These are phyloP conservation scores for Sporobolomyces phaffii DNA, from an alignment of 768 basidiomycete genomes.

Conservation along the genomic window DNA sequence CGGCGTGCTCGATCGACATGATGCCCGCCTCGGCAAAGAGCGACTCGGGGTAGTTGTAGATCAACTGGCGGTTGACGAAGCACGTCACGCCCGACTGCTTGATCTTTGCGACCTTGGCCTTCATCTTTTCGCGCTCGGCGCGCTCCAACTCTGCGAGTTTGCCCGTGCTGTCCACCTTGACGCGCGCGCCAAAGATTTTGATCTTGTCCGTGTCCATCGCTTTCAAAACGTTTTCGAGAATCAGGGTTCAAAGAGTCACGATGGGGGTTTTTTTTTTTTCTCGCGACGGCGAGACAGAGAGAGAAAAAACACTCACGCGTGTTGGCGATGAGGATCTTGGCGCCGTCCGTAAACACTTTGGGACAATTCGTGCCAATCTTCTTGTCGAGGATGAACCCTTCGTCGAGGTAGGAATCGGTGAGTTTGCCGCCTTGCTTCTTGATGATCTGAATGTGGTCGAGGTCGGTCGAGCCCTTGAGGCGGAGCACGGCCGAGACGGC, in stretches of 20 bases:
- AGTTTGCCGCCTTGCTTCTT: conserved; percentile 99
- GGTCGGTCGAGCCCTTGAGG: conserved; percentile 89
- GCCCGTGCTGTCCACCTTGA: conserved; percentile 91
- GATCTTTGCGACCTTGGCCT: conserved; percentile 90
- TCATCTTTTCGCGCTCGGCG: conserved; percentile 98
- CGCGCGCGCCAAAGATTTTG: conserved; percentile 94
- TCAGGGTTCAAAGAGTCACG: no score
- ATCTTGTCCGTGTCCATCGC: conserved; percentile 99
- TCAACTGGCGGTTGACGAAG: conserved; percentile 95
- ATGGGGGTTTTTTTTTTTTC: no score
- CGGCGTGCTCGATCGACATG: conserved; percentile 94
- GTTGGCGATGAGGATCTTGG: conserved; percentile 92
- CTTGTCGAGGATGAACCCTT: conserved; percentile 98
- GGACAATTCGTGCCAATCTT: conserved; percentile 88
- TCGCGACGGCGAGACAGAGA: not conserved
- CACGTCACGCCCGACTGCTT: conserved; percentile 90
- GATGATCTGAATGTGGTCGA: conserved; percentile 98
- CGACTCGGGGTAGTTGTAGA: conserved; percentile 99
- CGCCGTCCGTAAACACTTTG: conserved; percentile 79
- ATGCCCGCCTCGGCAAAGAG: conserved; percentile 91
- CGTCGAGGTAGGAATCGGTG: conserved; percentile 95
- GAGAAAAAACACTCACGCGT: conserved; percentile 62
- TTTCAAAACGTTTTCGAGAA: no score
- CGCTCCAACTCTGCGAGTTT: conserved; percentile 97
- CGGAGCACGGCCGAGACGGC: conserved; percentile 94